Evolutionary conservation across 805 yeast species (phyloP).

Genomic region (Hanseniaspora taiwanica): DNA sequence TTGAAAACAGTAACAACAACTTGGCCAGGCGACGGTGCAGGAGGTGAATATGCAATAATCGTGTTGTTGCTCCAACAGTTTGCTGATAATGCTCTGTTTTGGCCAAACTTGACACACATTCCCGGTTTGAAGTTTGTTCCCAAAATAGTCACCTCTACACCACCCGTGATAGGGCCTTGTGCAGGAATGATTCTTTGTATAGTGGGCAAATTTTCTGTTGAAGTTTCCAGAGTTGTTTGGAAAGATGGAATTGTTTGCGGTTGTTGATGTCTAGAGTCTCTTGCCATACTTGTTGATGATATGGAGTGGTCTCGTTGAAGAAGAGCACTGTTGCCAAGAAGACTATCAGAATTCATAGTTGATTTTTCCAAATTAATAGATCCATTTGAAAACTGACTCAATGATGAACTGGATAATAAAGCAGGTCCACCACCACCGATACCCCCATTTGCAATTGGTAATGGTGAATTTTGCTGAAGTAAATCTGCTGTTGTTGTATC

Average conservation of each 20-base stretch:
- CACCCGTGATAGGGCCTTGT: slow-evolving; percentile 93
- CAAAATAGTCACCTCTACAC: slow-evolving; percentile 82
- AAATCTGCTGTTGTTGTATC: slow-evolving; percentile 5
- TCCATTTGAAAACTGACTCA: too few species aligned
- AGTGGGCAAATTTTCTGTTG: slow-evolving; percentile 27
- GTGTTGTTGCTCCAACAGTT: slow-evolving; percentile 96
- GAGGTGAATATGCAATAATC: slow-evolving; percentile 86
- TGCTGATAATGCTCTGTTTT: slow-evolving; percentile 63
- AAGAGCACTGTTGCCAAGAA: background rate
- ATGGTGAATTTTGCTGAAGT: slow-evolving; percentile 4
- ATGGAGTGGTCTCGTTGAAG: background rate
- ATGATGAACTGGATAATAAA: too few species aligned
- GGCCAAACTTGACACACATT: slow-evolving; percentile 74
- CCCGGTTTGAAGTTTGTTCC: slow-evolving; percentile 84
- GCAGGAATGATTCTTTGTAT: slow-evolving; percentile 88
- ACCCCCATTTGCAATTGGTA: too few species aligned
- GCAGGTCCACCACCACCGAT: too few species aligned
- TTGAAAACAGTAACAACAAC: slow-evolving; percentile 76
- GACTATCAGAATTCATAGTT: background rate
- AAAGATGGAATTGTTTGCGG: background rate
- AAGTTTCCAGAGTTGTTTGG: slow-evolving; percentile 2
- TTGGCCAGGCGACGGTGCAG: slow-evolving; percentile 80
- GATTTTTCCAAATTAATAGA: too few species aligned
- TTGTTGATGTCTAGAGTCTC: too few species aligned
- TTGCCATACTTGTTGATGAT: slow-evolving; percentile 3